Percentiles rank a stretch among this genome's conserved stretches.
These are phyloP conservation scores for Apiotrichum laibachii DNA, from an alignment of 1,284 basidiomycete species.

Conservation along the genomic window DNA sequence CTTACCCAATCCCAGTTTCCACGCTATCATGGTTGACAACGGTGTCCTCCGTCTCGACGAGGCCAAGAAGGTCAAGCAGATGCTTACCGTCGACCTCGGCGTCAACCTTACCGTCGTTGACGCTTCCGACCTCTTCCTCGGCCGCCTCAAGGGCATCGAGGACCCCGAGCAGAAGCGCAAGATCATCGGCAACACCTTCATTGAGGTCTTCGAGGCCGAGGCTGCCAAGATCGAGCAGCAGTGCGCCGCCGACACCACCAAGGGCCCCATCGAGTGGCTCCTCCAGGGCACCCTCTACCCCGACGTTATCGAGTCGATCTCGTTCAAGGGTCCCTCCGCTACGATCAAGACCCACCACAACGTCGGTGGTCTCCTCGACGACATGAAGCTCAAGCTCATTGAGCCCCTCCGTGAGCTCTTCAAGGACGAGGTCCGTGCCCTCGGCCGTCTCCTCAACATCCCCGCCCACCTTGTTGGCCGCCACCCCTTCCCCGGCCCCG, in stretches of 20 bases:
- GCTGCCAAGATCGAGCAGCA: slow-evolving; percentile 80
- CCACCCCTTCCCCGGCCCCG: slow-evolving; percentile 99
- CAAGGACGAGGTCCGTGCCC: slow-evolving; percentile 96
- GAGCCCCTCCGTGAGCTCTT: slow-evolving; percentile 97
- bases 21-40: slow-evolving; percentile 99
- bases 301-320: slow-evolving; percentile 98
- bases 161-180: slow-evolving; percentile 98
- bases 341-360: slow-evolving; percentile 99
- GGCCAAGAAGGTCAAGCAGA: slow-evolving; percentile 87
- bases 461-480: slow-evolving; percentile 90
- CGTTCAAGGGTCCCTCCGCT: slow-evolving; percentile 98
- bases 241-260: slow-evolving; percentile 65
- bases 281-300: slow-evolving; percentile 99
- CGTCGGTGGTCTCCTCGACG: slow-evolving; percentile 90
- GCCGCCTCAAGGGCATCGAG: slow-evolving; percentile 82
- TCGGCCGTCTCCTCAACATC: slow-evolving; percentile 87
- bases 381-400: slow-evolving; percentile 99
- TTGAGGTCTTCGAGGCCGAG: slow-evolving; percentile 93
- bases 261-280: slow-evolving; percentile 94
- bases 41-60: slow-evolving; percentile 93
- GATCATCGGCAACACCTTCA: slow-evolving; percentile 99
- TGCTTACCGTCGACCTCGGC: slow-evolving; percentile 90
- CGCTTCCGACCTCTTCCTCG: slow-evolving; percentile 89
- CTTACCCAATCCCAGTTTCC: slow-evolving; percentile 58
- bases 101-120: slow-evolving; percentile 96